Evolutionary conservation across 2,329 filamentous ascomycete genomes (phyloP).

Genomic region (Onygena corvina): DNA sequence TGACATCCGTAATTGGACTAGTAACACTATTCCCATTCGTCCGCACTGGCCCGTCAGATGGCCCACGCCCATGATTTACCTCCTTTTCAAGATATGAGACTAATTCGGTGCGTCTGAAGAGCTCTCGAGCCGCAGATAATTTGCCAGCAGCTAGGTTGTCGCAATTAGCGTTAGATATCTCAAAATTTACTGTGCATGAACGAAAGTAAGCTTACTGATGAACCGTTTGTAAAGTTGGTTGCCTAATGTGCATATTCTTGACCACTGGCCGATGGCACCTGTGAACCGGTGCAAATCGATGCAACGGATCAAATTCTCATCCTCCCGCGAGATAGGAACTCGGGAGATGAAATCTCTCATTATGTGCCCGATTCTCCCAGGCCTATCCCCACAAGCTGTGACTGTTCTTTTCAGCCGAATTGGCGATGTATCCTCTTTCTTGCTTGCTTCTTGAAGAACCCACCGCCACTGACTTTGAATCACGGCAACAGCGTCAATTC

Average conservation of each 20-base stretch:
- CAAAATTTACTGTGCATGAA: background rate
- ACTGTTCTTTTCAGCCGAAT: conserved; percentile 36
- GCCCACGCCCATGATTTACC: conserved; percentile 19
- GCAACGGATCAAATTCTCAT: conserved; percentile 64
- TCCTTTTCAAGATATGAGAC: conserved; percentile 35
- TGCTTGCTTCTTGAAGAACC: conserved; percentile 26
- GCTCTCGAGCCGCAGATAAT: conserved; percentile 44
- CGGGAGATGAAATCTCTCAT: conserved; percentile 59
- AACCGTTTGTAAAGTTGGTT: conserved; percentile 70
- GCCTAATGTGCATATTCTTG: conserved; percentile 55
- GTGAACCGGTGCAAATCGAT: conserved; percentile 76
- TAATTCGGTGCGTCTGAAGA: conserved; percentile 42
- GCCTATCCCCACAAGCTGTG: conserved; percentile 38
- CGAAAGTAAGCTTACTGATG: conserved; percentile 53
- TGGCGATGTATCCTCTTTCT: conserved; percentile 24
- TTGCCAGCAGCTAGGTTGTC: conserved; percentile 25
- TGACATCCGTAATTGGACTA: background rate
- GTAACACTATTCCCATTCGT: conserved; percentile 19
- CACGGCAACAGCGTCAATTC: conserved; percentile 60
- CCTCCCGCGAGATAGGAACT: conserved; percentile 41
- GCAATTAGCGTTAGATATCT: conserved; percentile 10
- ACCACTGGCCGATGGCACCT: conserved; percentile 54
- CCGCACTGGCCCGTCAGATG: background rate
- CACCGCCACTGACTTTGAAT: conserved; percentile 54
- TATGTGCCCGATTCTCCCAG: conserved; percentile 50